A percentile compares a stretch with the other conserved stretches of the same genome.
These are phyloP conservation scores for Aureobasidium vineae DNA, from an alignment of 2,329 filamentous ascomycete species.

Conservation along the genomic window DNA sequence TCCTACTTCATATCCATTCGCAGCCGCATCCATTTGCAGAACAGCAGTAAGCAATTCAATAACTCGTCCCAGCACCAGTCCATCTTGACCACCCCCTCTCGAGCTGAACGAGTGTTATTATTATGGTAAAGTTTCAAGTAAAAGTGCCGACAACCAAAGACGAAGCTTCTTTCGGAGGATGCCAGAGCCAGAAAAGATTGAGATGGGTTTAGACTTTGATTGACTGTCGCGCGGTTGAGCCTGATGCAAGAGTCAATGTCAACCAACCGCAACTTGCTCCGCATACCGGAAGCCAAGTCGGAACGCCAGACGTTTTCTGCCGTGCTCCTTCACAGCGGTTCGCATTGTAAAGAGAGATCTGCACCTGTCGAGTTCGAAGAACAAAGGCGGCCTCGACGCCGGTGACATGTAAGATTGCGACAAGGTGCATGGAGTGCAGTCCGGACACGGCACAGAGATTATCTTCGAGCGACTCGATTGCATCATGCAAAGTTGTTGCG, in stretches of 20 bases:
- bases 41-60: not conserved
- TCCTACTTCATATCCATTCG: not conserved
- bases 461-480: not conserved
- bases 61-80: too few species aligned
- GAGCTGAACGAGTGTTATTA: not conserved
- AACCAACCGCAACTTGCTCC: too few species aligned
- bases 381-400: not conserved
- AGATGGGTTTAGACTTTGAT: not conserved
- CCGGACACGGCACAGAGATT: constrained; percentile 2
- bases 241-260: not conserved
- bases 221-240: not conserved
- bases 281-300: not conserved
- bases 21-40: not conserved
- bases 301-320: not conserved
- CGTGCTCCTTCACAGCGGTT: not conserved
- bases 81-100: not conserved
- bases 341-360: not conserved
- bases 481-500: not conserved
- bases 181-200: not conserved
- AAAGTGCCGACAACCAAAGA: not conserved
- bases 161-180: not conserved
- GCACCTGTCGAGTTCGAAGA: not conserved
- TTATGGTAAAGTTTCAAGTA: not conserved
- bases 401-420: not conserved
- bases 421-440: not conserved